These are phyloP conservation scores for Edaphochlamys debaryana DNA, from an alignment of 139 green algal genomes.

Conservation along the genomic window DNA sequence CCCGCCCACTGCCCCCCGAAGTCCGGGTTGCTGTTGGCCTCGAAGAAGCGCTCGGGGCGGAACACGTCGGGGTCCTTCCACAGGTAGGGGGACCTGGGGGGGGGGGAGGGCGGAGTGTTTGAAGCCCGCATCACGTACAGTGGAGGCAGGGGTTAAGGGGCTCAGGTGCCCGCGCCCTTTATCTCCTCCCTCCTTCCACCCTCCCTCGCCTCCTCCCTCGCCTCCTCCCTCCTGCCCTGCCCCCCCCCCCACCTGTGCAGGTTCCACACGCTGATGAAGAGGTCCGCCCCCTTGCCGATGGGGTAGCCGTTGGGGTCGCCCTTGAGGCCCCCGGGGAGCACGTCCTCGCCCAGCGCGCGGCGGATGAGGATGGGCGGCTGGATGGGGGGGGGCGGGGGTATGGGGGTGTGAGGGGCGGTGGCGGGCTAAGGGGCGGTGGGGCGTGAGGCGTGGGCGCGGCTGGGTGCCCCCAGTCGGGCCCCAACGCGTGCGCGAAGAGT, in stretches of 20 bases:
- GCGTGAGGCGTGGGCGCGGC: no score
- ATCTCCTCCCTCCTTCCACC: no score
- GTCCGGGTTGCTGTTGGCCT: constrained; percentile 60
- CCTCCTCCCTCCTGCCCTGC: not conserved
- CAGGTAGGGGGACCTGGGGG: constrained; percentile 80
- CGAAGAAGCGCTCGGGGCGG: constrained; percentile 89
- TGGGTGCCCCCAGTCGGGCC: no score
- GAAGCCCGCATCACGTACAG: no score
- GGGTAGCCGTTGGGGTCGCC: constrained; percentile 75
- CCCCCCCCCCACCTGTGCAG: constrained; percentile 78
- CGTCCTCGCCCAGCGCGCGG: constrained; percentile 82
- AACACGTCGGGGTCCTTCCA: constrained; percentile 96
- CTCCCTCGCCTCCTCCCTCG: no score
- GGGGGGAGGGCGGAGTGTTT: not conserved
- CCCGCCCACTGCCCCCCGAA: constrained; percentile 69
- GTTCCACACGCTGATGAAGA: constrained; percentile 99
- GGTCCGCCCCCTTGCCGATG: constrained; percentile 93
- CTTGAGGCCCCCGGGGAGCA: constrained; percentile 75
- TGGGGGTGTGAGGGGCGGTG: no score
- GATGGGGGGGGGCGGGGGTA: no score
- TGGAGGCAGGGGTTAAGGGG: no score
- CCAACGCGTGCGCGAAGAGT: no score
- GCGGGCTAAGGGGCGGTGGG: no score
- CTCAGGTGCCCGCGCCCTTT: no score
- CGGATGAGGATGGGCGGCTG: constrained; percentile 97